Base-by-base conservation (phyloP, 129 eudicot species). In the Sambucus nigra region DNA sequence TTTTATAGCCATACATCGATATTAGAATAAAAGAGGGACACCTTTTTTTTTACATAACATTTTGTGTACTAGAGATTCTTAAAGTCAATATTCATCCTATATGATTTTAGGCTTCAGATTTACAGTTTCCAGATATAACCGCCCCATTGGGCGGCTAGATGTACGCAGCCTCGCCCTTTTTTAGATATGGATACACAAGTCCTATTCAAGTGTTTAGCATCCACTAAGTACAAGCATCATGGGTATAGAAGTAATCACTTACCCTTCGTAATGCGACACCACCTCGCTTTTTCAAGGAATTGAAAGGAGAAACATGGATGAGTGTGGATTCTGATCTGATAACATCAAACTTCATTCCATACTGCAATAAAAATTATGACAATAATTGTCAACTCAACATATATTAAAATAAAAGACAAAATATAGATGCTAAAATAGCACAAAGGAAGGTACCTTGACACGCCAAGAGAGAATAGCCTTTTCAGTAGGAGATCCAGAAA, bases 401-500 rank as follows among this genome's bases (percentile, higher is more conserved):
- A n/a, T n/a, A n/a, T n/a, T n/a, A n/a, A n/a, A 38, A n/a, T 61
- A 60, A 61, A 39, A 25, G 39, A 57, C 16, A 16, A 39, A 28
- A 51, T 12, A 13, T 7, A 61, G 51, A 49, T 44, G 22, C 26
- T n/a, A 20, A 31, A 54, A 59, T 13, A 63, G 15, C 21, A 33
- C 15, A 38, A 53, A 45, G 47, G 50, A 53, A 8, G 1, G 12
- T 64, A 89, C 97, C 95, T 84, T 73, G 59, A 85, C 74, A 51
- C 86, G 95, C 97, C 97, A 89, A 2, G 75, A 71, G 54, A 89
- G 84, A 38, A 89, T 48, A 44, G 97, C 95, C 61, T 84, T 89
- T 74, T 89, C 97, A 27, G 97, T 89, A 16, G 97, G 97, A 44
- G 97, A 84, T 55, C 97, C 97, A 18, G 97, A 76, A 56, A 89